Evolutionary conservation across 139 green algal species (phyloP).

Genomic region (Chlamydomonas sp.): DNA sequence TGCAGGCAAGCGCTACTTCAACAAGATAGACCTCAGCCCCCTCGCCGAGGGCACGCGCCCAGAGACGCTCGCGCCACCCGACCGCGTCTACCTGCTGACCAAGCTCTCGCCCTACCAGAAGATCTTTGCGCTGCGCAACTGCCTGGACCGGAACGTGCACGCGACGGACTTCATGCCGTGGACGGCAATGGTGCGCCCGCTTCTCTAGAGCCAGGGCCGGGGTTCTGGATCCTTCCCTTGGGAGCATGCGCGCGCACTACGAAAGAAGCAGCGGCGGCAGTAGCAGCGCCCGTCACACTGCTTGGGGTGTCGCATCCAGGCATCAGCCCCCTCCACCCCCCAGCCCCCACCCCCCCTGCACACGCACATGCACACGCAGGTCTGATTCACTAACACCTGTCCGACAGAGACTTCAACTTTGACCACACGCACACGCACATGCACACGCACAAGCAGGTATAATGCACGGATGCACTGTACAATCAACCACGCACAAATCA

Average conservation of each 20-base stretch:
- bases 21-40: conserved; percentile 6
- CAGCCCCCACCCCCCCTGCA: background rate
- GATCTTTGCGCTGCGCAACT: conserved; percentile 39
- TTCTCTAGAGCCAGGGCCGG: background rate
- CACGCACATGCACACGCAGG: background rate
- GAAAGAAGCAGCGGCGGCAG: too few species aligned
- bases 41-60: background rate
- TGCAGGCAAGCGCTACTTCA: conserved; percentile 17
- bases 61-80: conserved; percentile 2
- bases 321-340: too few species aligned
- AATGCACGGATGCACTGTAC: too few species aligned
- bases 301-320: too few species aligned
- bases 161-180: conserved; percentile 37
- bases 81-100: conserved; percentile 30
- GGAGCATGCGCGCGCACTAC: too few species aligned
- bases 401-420: too few species aligned
- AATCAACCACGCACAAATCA: too few species aligned
- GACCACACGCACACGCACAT: too few species aligned
- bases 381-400: background rate
- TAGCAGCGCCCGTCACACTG: too few species aligned
- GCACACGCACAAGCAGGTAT: too few species aligned
- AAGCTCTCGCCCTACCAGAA: conserved; percentile 32
- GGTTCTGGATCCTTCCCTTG: too few species aligned
- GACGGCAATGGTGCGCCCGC: conserved; percentile 16
- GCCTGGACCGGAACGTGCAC: conserved; percentile 31